Evolutionary conservation across 2,329 filamentous ascomycete genomes (phyloP).

Genomic region (Botryotinia calthae): DNA sequence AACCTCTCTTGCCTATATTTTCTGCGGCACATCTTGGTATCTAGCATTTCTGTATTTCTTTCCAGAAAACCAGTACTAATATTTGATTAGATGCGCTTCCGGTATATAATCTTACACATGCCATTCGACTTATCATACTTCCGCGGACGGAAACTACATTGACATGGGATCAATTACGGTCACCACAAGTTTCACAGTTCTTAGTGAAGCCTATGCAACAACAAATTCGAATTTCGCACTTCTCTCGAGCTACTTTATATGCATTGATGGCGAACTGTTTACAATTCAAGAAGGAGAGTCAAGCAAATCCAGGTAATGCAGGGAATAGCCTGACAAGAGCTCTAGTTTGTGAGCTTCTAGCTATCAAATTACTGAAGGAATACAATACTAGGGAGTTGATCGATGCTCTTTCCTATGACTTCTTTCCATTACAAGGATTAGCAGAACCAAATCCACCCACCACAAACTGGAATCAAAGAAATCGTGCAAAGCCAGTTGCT

Average conservation of each 20-base stretch:
- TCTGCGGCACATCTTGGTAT: slow-evolving; percentile 74
- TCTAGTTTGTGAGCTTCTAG: slow-evolving; percentile 84
- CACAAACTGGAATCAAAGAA: slow-evolving; percentile 38
- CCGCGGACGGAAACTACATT: slow-evolving; percentile 87
- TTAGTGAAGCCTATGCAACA: slow-evolving; percentile 93
- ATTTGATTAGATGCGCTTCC: slow-evolving; percentile 68
- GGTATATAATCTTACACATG: slow-evolving; percentile 86
- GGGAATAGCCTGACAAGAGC: slow-evolving; percentile 82
- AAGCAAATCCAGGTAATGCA: slow-evolving; percentile 77
- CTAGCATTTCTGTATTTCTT: not conserved
- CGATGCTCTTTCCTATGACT: slow-evolving; percentile 92
- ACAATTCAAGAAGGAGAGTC: slow-evolving; percentile 86
- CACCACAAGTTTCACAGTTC: slow-evolving; percentile 95
- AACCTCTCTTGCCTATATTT: slow-evolving; percentile 71
- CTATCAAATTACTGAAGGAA: slow-evolving; percentile 85
- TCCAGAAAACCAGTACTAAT: slow-evolving; percentile 31
- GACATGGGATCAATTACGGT: slow-evolving; percentile 91
- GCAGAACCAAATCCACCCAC: slow-evolving; percentile 47
- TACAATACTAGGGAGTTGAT: slow-evolving; percentile 87
- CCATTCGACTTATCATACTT: slow-evolving; percentile 80
- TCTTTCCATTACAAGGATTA: slow-evolving; percentile 85
- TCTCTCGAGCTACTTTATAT: slow-evolving; percentile 82
- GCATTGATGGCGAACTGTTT: slow-evolving; percentile 90
- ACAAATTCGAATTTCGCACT: slow-evolving; percentile 78
- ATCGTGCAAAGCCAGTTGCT: slow-evolving; percentile 53